These are phyloP conservation scores for Euphrasia confusa DNA, from an alignment of 257 asterid species.

Conservation along the genomic window DNA sequence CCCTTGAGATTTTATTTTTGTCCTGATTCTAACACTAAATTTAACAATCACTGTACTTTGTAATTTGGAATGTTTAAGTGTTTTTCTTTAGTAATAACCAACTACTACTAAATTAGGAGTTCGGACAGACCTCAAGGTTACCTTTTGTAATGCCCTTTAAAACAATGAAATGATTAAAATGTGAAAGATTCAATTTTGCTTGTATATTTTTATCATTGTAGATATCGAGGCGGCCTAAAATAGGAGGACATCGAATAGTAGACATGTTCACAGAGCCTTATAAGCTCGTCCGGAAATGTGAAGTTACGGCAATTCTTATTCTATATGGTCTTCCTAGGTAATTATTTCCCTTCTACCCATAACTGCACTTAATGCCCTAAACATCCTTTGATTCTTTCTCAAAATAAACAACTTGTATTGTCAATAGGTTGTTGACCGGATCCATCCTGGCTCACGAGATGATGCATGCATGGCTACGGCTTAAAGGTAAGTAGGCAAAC, in stretches of 20 bases:
- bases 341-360: conserved; percentile 12
- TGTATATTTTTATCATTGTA: conserved; percentile 23
- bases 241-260: conserved; percentile 74
- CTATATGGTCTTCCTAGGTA: conserved; percentile 95
- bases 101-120: no score
- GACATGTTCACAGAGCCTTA: conserved; percentile 98
- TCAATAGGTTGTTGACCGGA: conserved; percentile 71
- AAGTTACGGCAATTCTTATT: conserved; percentile 94
- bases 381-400: no score
- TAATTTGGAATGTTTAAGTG: no score
- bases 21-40: no score
- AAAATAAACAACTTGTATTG: not conserved
- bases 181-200: not conserved
- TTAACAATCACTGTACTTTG: no score
- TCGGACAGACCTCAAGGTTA: no score
- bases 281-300: conserved; percentile 67
- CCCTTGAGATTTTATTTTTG: no score
- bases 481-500: conserved; percentile 48
- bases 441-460: conserved; percentile 96
- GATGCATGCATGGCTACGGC: conserved; percentile 99
- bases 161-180: no score
- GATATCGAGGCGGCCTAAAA: conserved; percentile 77
- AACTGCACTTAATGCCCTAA: no score
- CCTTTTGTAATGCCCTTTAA: no score
- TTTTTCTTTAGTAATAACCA: no score